Evolutionary conservation across 306 rosid genomes (phyloP).

Genomic region (Rosa persica): DNA sequence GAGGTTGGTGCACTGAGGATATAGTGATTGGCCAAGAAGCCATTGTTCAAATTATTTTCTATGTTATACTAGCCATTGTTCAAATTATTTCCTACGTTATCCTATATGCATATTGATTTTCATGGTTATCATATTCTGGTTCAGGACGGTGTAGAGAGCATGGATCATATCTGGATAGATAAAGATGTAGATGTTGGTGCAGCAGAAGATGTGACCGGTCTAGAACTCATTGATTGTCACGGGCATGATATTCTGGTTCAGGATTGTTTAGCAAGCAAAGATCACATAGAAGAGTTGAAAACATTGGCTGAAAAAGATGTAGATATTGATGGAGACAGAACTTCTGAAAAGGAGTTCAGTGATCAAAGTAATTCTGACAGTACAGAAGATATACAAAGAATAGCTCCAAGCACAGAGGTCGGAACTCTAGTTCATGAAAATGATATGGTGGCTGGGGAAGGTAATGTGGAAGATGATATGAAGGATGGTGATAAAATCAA

Average conservation of each 20-base stretch:
- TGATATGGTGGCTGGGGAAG: neutral
- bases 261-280: slow-evolving; percentile 25
- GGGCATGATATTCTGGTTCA: slow-evolving; percentile 27
- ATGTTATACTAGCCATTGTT: slow-evolving; percentile 12
- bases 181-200: slow-evolving; percentile 3
- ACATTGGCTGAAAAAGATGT: slow-evolving; percentile 43
- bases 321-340: slow-evolving; percentile 42
- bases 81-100: neutral
- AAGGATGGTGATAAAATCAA: neutral
- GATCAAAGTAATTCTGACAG: neutral
- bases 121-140: neutral
- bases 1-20: slow-evolving; percentile 38
- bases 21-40: slow-evolving; percentile 7
- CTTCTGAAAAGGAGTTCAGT: neutral
- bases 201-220: neutral
- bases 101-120: neutral
- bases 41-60: slow-evolving; percentile 20
- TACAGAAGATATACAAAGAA: neutral
- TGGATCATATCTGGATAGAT: slow-evolving; percentile 9
- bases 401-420: slow-evolving; percentile 8
- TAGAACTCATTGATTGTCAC: slow-evolving; percentile 1
- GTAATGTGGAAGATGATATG: neutral
- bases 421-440: slow-evolving; percentile 13
- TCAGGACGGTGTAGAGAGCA: neutral
- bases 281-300: slow-evolving; percentile 22